Base-by-base conservation (phyloP, 1,284 basidiomycete species). In the Peniophora sp. region DNA sequence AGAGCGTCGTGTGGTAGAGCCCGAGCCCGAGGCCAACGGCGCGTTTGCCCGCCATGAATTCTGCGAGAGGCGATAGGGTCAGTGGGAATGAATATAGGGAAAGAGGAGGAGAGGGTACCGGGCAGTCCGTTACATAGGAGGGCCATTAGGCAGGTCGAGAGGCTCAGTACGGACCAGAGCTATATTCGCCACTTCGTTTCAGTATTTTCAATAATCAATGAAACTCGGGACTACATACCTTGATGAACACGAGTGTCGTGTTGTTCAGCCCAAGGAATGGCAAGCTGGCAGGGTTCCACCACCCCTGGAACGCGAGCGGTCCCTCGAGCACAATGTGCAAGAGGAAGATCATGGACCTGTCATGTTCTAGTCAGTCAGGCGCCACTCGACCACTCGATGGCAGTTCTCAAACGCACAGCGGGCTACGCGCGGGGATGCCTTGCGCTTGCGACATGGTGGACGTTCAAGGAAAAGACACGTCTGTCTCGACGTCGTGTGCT, bases 11-110 rank as follows among this genome's bases (percentile, higher is more conserved):
- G 63, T 92, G 90, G 64, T 92, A 92, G 11, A 91, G 60, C 53
- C 85, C 82, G 3, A 92, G 74, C 12, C 74, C 79, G 47, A 92
- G 81, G 0, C 86, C 89, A 2, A 89, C 67, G 0, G 87, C 90
- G 16, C 89, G 80, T 67, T 92, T 92, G 8, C 89, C 88, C 0
- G 90, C 90, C 3, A 92, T 69, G 65, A 88, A 90, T 59, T 92
- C 89, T 81, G 53, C 22, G 27, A 36, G n/a, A 44, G n/a, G 2
- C 14, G 10, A 32, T 3, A 25, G 20, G 36, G n/a, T 39, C 51
- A 35, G 41, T n/a, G 27, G 17, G 19, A 50, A 12, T 32, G 22
- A 50, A 16, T 36, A 51, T 17, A 23, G n/a, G 8, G n/a, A 41
- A 51, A 19, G 24, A 41, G 8, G n/a, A 41, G 8, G 3, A 10